A percentile compares a stretch with the other conserved stretches of the same genome.
Evolutionary conservation across 2,329 filamentous ascomycete species (phyloP).

Genomic region (Xylariaceae sp.): DNA sequence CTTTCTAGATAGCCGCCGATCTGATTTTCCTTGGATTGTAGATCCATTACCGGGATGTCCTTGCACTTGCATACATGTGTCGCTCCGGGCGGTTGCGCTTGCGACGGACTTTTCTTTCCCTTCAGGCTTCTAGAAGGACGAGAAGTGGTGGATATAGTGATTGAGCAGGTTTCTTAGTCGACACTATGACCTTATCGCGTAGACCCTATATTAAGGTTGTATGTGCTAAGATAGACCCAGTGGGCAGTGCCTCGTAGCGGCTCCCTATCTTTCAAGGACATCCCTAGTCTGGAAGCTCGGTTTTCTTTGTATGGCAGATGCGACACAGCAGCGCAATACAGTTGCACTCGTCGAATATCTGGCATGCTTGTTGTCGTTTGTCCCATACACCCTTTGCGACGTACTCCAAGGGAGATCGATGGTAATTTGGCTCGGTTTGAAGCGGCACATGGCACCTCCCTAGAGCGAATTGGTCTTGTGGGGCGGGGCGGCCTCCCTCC

Average conservation of each 20-base stretch:
- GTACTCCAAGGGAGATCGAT: not conserved
- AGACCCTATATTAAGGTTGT: no score
- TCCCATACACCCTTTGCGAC: not conserved
- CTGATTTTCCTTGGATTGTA: constrained; percentile 12
- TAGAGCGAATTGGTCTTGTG: not conserved
- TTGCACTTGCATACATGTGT: constrained; percentile 11
- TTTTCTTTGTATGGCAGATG: no score
- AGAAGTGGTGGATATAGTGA: no score
- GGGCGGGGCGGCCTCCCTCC: not conserved
- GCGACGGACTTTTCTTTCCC: not conserved
- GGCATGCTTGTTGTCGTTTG: no score
- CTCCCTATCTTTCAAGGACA: no score
- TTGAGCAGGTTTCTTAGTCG: constrained; percentile 6
- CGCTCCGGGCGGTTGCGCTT: not conserved
- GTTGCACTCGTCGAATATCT: no score
- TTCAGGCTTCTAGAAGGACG: constrained; percentile 12
- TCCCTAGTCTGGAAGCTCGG: no score
- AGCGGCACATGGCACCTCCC: constrained; percentile 9
- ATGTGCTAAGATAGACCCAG: no score
- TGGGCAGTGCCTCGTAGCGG: no score
- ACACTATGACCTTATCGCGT: not conserved
- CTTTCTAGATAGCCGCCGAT: constrained; percentile 3
- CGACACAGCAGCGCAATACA: no score
- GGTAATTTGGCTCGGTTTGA: constrained; percentile 1
- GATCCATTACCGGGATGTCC: constrained; percentile 8